A percentile compares a stretch with the other conserved stretches of the same genome.
These are phyloP conservation scores for Cytospora piceicola DNA, from an alignment of 2,329 filamentous ascomycete genomes.

Conservation along the genomic window DNA sequence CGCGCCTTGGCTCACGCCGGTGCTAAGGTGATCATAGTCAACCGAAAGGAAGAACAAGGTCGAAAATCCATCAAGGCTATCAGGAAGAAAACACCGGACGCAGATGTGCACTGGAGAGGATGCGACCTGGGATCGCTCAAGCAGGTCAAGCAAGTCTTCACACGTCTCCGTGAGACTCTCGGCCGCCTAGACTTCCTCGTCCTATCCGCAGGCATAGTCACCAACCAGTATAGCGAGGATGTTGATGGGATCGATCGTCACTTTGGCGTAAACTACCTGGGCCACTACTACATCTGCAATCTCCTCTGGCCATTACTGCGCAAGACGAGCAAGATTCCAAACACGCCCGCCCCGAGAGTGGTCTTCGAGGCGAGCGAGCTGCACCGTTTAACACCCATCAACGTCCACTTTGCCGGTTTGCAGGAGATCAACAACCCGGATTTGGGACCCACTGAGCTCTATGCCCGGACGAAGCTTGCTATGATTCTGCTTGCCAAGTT, in stretches of 20 bases:
- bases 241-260: slow-evolving; percentile 48
- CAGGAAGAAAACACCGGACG: slow-evolving; percentile 36
- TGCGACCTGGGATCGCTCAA: slow-evolving; percentile 47
- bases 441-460: slow-evolving; percentile 42
- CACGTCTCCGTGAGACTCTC: slow-evolving; percentile 40
- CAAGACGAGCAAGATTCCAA: slow-evolving; percentile 44
- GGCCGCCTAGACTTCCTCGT: slow-evolving; percentile 48
- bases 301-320: slow-evolving; percentile 47
- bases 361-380: slow-evolving; percentile 48
- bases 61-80: slow-evolving; percentile 38
- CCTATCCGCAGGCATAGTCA: slow-evolving; percentile 49
- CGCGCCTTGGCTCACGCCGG: slow-evolving; percentile 41
- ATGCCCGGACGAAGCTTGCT: slow-evolving; percentile 48
- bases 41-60: slow-evolving; percentile 41
- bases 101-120: slow-evolving; percentile 45
- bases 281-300: slow-evolving; percentile 49
- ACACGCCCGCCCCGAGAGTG: slow-evolving; percentile 43
- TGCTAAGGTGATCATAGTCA: slow-evolving; percentile 44
- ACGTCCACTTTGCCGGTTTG: slow-evolving; percentile 43
- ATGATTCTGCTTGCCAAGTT: slow-evolving; percentile 49
- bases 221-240: slow-evolving; percentile 43
- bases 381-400: slow-evolving; percentile 44
- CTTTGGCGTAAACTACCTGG: slow-evolving; percentile 51
- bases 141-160: slow-evolving; percentile 45
- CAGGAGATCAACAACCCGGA: slow-evolving; percentile 46